Base-by-base conservation (phyloP, 2,329 filamentous ascomycete genomes). In the Nemania diffusa region DNA sequence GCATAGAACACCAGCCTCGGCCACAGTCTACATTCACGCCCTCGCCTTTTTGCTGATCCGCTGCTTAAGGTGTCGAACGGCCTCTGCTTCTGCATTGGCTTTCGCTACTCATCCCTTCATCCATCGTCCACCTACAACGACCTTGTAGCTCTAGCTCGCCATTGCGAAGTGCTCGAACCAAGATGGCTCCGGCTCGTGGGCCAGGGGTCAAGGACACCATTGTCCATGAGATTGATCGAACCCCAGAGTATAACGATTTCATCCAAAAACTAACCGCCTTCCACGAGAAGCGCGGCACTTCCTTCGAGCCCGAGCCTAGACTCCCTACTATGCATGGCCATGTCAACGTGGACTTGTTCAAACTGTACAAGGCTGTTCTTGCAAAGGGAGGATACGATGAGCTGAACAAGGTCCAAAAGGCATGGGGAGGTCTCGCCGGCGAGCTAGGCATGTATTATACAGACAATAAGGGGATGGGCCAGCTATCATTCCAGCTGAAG, bases 401-500 rank as follows among this genome's bases (percentile, higher is more conserved):
- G 77, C 88, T 95, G 78, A 94, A 88, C 69, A 90, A 88, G 81
- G 89, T 95, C 78, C 96, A 95, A 82, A 86, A 97, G 71, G 91
- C 92, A 58, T 97, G 94, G 94, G 88, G 93, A 70, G 89, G 89
- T 73, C 86, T 97, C 74, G 92, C 91, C 13, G 85, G 90, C 60
- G 90, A 94, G 73, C 90, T 97, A 64, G 88, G 92, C 57, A 87
- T 94, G 70, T 89, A 89, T 75, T 90, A 89, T 63, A 85, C 87
- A 74, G 94, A 95, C 76, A 89, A 92, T 37, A 78, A 78, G 50
- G 75, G 74, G 6, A 67, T 87, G 69, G 86, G 93, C 6, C 92
- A 93, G n/a, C 89, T 93, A 66, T 93, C 93, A 15, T 97, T 97
- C 80, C 87, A 91, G 66, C 83, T 97, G 63, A 97, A 97, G 81